These are phyloP conservation scores for Luffa aegyptiaca DNA, from an alignment of 306 rosid genomes.

Conservation along the genomic window DNA sequence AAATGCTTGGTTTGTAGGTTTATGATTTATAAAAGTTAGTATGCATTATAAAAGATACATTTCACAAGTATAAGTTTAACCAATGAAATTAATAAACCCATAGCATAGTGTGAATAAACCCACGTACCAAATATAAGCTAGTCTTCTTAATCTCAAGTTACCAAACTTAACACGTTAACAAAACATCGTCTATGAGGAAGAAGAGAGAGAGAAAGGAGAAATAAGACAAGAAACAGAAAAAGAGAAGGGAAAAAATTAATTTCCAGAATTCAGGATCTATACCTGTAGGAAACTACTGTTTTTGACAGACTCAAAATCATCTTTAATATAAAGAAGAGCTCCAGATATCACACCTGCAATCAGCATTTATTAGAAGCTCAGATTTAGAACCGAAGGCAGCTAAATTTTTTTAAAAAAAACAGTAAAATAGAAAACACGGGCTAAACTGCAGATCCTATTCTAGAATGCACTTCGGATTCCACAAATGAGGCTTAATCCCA, in stretches of 20 bases:
- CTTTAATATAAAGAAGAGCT: slow-evolving; percentile 49
- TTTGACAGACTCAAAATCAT: slow-evolving; percentile 39
- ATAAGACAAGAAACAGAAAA: neutral
- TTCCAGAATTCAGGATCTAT: slow-evolving; percentile 7
- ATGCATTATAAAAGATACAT: neutral
- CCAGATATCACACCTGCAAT: slow-evolving; percentile 48
- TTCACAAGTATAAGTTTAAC: neutral
- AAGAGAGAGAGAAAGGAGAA: neutral
- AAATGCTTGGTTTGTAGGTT: neutral
- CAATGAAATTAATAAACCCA: neutral
- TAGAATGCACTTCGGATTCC: neutral
- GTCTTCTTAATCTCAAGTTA: neutral
- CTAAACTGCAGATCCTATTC: neutral
- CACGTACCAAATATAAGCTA: neutral
- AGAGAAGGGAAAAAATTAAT: neutral
- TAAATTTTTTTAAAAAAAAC: neutral
- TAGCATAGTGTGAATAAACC: neutral
- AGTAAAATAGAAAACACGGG: neutral
- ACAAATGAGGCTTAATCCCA: neutral
- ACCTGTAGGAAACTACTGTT: slow-evolving; percentile 49
- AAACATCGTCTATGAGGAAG: neutral
- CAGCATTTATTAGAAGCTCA: neutral
- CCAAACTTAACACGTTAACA: neutral
- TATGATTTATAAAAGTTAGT: neutral
- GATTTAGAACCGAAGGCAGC: neutral